These are phyloP conservation scores for Exophiala bonariae DNA, from an alignment of 2,329 filamentous ascomycete species.

Conservation along the genomic window DNA sequence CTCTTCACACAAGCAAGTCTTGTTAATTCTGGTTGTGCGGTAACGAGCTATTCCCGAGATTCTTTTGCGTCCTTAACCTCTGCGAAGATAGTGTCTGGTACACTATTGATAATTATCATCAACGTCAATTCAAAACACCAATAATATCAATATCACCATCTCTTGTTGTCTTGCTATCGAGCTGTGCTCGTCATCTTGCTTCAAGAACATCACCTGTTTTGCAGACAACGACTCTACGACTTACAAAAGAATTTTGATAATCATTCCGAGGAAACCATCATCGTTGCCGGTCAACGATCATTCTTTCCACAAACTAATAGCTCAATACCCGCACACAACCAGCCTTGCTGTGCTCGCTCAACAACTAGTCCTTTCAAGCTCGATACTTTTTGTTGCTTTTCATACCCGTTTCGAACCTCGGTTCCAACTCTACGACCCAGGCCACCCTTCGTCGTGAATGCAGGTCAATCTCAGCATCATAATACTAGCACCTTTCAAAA, in stretches of 20 bases:
- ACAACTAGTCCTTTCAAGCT: constrained; percentile 14
- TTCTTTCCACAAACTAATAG: constrained; percentile 23
- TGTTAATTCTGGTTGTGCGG: constrained; percentile 28
- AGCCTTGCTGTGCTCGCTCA: constrained; percentile 21
- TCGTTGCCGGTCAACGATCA: constrained; percentile 27
- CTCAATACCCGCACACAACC: constrained; percentile 18
- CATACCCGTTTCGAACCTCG: constrained; percentile 9
- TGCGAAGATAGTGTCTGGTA: constrained; percentile 26
- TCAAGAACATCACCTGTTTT: constrained; percentile 16
- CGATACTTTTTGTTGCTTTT: constrained; percentile 10
- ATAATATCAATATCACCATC: constrained; percentile 9
- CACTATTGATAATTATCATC: constrained; percentile 19
- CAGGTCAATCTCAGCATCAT: constrained; percentile 25
- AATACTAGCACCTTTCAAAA: constrained; percentile 23
- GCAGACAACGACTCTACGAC: constrained; percentile 14
- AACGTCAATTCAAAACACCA: constrained; percentile 5
- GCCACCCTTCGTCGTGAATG: constrained; percentile 20
- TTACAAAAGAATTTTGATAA: constrained; percentile 13
- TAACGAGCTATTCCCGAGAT: constrained; percentile 28
- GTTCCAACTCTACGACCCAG: no score
- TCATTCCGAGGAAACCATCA: constrained; percentile 19
- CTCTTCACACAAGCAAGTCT: constrained; percentile 30
- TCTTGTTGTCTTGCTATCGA: constrained; percentile 12
- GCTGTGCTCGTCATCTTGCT: constrained; percentile 20
- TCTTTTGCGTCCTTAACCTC: constrained; percentile 16